A percentile compares a stretch with the other conserved stretches of the same genome.
phyloP scores from a whole-genome alignment of 2,329 filamentous ascomycete species.

The Xenosphaeropsis pyriputrescens region DNA sequence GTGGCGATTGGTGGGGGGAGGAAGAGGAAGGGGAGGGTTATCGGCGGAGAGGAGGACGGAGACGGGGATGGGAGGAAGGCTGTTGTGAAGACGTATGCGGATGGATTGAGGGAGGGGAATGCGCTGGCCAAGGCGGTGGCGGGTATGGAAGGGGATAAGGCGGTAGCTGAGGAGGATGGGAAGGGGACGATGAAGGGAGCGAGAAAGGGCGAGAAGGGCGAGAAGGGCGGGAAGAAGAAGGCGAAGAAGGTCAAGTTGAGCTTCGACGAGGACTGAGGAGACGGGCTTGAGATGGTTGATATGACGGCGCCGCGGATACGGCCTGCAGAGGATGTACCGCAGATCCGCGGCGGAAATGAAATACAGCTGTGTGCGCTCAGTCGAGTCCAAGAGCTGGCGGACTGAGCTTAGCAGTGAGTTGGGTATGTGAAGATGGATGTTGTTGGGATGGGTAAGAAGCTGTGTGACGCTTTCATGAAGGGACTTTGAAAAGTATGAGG shows the following conservation, averaged over 20 bases:
- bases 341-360: too few species aligned
- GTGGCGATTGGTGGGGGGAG: slow-evolving; percentile 13
- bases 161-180: slow-evolving; percentile 1
- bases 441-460: too few species aligned
- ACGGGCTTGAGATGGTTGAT: too few species aligned
- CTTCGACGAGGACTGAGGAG: slow-evolving; percentile 39
- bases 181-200: slow-evolving; percentile 5
- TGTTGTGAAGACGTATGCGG: slow-evolving; percentile 8
- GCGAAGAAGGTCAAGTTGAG: slow-evolving; percentile 50
- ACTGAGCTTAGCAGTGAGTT: too few species aligned
- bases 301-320: too few species aligned
- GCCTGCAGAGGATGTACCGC: too few species aligned
- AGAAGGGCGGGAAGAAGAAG: slow-evolving; percentile 19
- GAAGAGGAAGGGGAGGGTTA: slow-evolving; percentile 21
- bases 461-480: too few species aligned
- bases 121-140: slow-evolving; percentile 30
- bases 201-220: not conserved
- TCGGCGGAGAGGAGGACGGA: slow-evolving; percentile 26
- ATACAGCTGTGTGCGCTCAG: not conserved
- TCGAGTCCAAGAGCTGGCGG: too few species aligned
- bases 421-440: too few species aligned
- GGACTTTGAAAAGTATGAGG: too few species aligned
- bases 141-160: slow-evolving; percentile 5
- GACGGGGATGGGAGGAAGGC: slow-evolving; percentile 10
- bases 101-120: not conserved